Conservation (phyloP, 176 grass and related monocot genomes). For the Aegilops sharonensis region DNA sequence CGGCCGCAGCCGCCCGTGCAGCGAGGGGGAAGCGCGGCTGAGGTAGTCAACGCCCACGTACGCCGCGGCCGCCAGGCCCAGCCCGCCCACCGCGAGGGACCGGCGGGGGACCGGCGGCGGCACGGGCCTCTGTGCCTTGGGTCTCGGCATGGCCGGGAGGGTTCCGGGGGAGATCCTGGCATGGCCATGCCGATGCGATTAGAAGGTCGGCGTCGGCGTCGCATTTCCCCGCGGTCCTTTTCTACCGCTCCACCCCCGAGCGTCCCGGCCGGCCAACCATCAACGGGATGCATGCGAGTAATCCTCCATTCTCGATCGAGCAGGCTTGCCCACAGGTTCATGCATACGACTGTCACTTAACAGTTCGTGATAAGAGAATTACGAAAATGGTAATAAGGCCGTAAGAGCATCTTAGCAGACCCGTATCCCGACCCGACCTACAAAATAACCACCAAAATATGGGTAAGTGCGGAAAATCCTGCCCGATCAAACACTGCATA, state of each 20-base stretch:
- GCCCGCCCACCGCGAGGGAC: conserved; percentile 12
- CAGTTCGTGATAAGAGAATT: too few species aligned
- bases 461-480: too few species aligned
- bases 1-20: conserved; percentile 69
- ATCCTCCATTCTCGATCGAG: too few species aligned
- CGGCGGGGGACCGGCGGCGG: conserved; percentile 18
- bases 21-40: conserved; percentile 44
- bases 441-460: too few species aligned
- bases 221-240: not conserved
- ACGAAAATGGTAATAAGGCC: too few species aligned
- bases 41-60: conserved; percentile 74
- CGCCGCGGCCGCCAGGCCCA: conserved; percentile 49
- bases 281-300: not conserved
- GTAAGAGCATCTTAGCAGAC: too few species aligned
- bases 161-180: not conserved
- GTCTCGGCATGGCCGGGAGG: conserved; percentile 25
- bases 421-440: too few species aligned
- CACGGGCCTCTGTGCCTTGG: conserved; percentile 7
- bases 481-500: too few species aligned
- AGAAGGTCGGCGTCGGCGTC: not conserved
- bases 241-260: too few species aligned
- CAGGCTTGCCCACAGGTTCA: too few species aligned
- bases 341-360: too few species aligned
- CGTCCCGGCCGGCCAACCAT: too few species aligned
- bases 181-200: not conserved